phyloP scores from a whole-genome alignment of 2,329 filamentous ascomycete species.

The Xylariaceae sp. region DNA sequence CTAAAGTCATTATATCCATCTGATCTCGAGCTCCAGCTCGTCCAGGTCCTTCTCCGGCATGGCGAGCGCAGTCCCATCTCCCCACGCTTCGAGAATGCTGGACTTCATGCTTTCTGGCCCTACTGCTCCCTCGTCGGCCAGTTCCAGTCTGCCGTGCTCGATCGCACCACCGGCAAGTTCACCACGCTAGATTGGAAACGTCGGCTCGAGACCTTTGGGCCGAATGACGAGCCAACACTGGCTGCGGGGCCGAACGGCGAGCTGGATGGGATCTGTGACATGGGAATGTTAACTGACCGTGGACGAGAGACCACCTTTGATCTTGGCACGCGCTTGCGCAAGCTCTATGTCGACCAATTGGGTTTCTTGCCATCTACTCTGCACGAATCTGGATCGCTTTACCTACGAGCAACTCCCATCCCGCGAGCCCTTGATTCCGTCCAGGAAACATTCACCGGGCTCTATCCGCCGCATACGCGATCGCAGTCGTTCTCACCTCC shows the following conservation, averaged over 20 bases:
- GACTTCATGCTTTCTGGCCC: constrained; percentile 70
- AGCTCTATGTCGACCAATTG: constrained; percentile 70
- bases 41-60: constrained; percentile 80
- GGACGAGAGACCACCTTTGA: constrained; percentile 67
- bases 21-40: constrained; percentile 74
- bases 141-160: constrained; percentile 52
- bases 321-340: constrained; percentile 62
- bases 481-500: constrained; percentile 50
- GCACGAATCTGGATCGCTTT: constrained; percentile 52
- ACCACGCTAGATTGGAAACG: constrained; percentile 57
- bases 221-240: constrained; percentile 62
- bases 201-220: constrained; percentile 76
- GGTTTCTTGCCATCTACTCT: constrained; percentile 61
- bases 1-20: constrained; percentile 75
- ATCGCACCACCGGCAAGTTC: constrained; percentile 37
- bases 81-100: constrained; percentile 78
- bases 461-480: constrained; percentile 58
- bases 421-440: constrained; percentile 72
- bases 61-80: constrained; percentile 80
- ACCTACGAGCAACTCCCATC: constrained; percentile 68
- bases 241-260: constrained; percentile 63
- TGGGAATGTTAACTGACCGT: constrained; percentile 69
- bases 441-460: constrained; percentile 67
- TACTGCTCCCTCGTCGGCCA: constrained; percentile 77
- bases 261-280: constrained; percentile 75